Percentiles rank a stretch among this genome's conserved stretches.
Evolutionary conservation across 305 asterid species (phyloP).

Genomic region (Rubia peregrina): DNA sequence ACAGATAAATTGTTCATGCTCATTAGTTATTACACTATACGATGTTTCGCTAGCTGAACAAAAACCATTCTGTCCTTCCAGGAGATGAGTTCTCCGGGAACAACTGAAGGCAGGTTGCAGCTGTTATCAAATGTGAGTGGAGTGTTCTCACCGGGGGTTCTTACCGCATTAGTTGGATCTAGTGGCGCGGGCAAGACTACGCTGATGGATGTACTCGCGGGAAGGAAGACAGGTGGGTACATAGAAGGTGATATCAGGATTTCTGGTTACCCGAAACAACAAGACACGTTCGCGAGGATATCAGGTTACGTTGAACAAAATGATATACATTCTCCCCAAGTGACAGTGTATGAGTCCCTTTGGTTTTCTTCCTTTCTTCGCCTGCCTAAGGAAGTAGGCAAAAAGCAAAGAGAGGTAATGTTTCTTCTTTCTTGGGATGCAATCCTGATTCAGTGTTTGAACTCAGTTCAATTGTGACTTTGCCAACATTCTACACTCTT

Average conservation of each 20-base stretch:
- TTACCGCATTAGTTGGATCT: conserved; percentile 78
- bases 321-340: conserved; percentile 91
- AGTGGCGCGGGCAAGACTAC: conserved; percentile 98
- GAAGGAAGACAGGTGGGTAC: conserved; percentile 81
- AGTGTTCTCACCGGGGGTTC: conserved; percentile 78
- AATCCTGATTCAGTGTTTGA: neutral
- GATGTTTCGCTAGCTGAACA: neutral
- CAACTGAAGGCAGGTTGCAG: conserved; percentile 64
- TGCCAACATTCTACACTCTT: conserved; percentile 4
- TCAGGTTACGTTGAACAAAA: conserved; percentile 91
- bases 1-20: conserved; percentile 1
- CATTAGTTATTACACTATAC: neutral
- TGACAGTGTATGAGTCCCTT: conserved; percentile 75
- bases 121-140: conserved; percentile 70
- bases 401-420: conserved; percentile 50
- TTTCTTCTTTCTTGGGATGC: neutral
- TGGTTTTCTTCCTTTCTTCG: conserved; percentile 72
- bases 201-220: conserved; percentile 92
- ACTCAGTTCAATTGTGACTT: conserved; percentile 2
- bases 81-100: conserved; percentile 77
- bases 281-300: conserved; percentile 65
- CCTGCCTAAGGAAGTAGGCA: conserved; percentile 67
- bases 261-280: conserved; percentile 75
- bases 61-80: conserved; percentile 20
- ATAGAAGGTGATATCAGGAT: conserved; percentile 79